Evolutionary conservation across 2,329 filamentous ascomycete species (phyloP), one percentile per base, ranked within the genome.

Genomic region (Microcera coccophila): DNA sequence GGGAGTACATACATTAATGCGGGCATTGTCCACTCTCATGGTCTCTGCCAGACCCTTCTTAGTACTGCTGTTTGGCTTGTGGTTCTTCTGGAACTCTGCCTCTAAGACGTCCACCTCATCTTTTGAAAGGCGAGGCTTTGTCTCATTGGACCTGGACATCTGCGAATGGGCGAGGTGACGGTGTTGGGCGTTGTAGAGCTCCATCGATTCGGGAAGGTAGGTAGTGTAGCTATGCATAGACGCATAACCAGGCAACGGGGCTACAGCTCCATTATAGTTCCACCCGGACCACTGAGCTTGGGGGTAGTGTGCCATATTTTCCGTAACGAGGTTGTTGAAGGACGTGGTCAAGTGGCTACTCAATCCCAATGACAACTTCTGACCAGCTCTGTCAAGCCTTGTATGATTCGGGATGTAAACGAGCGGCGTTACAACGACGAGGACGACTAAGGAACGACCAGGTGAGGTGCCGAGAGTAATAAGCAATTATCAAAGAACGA

Each of bases 1-100:
- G 28, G 42, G 17, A 33, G 19, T 14, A 65, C 66, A 52, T 64
- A 83, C 80, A 55, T 84, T 84, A 50, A 84, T 82, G 49, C 79
- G 72, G 15, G 79, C 74, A 50, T 80, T 72, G 50, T 83, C 79
- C n/a, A 83, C 75, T 39, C 73, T 71, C 70, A 84, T 79, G 5
- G 73, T 68, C 50, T 82, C 78, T 3, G 80, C 80, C 37, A 82
- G 70, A 39, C 74, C 71, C 49, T 78, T 78, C 62, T 84, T 84
- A 22, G 72, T 71, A 44, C 72, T 78, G 61, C 78, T 82, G 39
- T 75, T 80, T 9, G 80, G 80, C 63, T 84, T 84, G 49, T 77
- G 75, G 59, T 83, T 83, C 60, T 79, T 78, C 47, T 76, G 71
- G 52, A 83, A 84, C 58, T 82, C 78, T 24, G 71, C 69, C 55